Evolutionary conservation across 208 protist species (phyloP), one percentile per base, ranked within the genome.

Genomic region (Wallacemonas sp.): DNA sequence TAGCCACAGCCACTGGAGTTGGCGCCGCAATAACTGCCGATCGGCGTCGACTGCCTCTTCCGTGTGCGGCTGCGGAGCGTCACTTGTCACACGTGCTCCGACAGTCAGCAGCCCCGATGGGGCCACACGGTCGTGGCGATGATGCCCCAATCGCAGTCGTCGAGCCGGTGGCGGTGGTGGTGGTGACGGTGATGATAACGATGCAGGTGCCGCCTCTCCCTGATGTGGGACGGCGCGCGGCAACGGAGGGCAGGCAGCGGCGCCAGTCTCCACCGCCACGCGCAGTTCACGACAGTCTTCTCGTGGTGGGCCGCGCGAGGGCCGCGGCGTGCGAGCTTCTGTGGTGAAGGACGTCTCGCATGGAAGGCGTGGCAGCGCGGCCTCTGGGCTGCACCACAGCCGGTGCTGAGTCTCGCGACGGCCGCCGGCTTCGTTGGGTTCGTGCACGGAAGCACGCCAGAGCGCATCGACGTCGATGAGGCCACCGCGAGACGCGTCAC

Each of bases 351-450:
- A 27, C 19, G 48, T 11, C 48, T 27, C 48, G 48, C 19, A 11
- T 49, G 32, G 4, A 2, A 16, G 4, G 52, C n/a, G 30, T 41
- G 52, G 52, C 29, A 58, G 52, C 4, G n/a, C 6, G 17, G 30
- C 52, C 17, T 58, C 52, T 27, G 52, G 52, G 52, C 52, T 58
- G 52, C 52, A 58, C 52, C 52, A 58, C n/a, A 58, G 19, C 4
- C 17, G 9, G 19, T 49, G 19, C 17, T 14, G 19, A 5, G 44
- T 23, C 6, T 41, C 36, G 9, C 19, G 17, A 26, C 17, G 44
- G 4, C 17, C 44, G 19, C 30, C 32, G 29, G 16, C 17, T 2
- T 24, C 24, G 24, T 3, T 24, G 6, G 24, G 9, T 3, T 32
- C 24, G 47, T 23, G 47, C 47, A 4, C 47, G 21, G 5, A 9